phyloP scores from a whole-genome alignment of 164 flowering plant species.

The Magnolia officinalis region DNA sequence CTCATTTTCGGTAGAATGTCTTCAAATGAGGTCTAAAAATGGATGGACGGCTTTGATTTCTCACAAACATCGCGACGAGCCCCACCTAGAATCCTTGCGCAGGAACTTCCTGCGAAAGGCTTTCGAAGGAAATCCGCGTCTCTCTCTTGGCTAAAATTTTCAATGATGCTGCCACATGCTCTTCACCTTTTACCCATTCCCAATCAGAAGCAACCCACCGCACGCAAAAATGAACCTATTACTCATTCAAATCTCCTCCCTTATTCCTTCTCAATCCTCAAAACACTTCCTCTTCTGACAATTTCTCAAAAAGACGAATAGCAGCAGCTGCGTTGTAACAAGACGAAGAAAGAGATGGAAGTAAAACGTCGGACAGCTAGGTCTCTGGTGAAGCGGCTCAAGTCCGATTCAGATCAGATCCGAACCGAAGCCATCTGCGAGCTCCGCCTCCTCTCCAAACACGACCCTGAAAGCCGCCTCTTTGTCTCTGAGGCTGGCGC shows the following conservation, averaged over 20 bases:
- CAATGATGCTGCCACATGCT: neutral
- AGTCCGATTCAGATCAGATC: conserved; percentile 68
- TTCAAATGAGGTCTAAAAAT: no score
- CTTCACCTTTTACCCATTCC: neutral
- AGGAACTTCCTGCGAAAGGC: no score
- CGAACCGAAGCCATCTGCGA: conserved; percentile 62
- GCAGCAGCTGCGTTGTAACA: neutral
- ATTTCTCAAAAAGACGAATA: neutral
- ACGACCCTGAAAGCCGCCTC: conserved; percentile 63
- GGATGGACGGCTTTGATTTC: no score
- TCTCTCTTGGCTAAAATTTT: no score
- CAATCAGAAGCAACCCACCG: neutral
- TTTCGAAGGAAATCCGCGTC: no score
- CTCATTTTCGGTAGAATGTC: no score
- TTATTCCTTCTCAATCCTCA: neutral
- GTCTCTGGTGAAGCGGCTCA: conserved; percentile 53
- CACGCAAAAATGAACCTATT: neutral
- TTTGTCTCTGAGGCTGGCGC: conserved; percentile 69
- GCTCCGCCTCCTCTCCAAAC: conserved; percentile 72
- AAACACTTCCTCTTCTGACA: neutral
- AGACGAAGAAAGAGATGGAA: conserved; percentile 36
- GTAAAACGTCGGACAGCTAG: conserved; percentile 51
- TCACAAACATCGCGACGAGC: no score
- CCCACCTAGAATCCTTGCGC: no score
- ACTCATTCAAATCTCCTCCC: neutral